Percentiles rank a stretch among this genome's conserved stretches.
These are phyloP conservation scores for Leccinum longicurvipes DNA, from an alignment of 768 basidiomycete species.

Conservation along the genomic window DNA sequence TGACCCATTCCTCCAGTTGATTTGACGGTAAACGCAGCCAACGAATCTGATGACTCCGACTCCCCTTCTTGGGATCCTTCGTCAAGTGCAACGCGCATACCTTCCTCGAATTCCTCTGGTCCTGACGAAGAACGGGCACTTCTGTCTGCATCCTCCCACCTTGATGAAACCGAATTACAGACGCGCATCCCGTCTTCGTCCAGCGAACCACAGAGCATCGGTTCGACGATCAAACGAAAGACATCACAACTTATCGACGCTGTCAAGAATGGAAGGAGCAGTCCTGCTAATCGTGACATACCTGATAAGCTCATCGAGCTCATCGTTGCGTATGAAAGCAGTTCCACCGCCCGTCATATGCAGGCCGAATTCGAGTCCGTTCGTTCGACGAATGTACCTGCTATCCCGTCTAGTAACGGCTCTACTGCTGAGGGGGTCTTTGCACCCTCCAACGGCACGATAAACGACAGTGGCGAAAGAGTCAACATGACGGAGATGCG, in stretches of 20 bases:
- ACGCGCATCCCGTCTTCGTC: constrained; percentile 32
- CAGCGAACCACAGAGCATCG: constrained; percentile 40
- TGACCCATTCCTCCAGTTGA: constrained; percentile 48
- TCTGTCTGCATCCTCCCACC: constrained; percentile 36
- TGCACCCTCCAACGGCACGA: constrained; percentile 26
- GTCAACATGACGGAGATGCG: constrained; percentile 45
- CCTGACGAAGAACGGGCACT: constrained; percentile 72
- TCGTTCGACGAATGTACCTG: constrained; percentile 13
- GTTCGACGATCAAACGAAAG: constrained; percentile 61
- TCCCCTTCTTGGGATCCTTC: constrained; percentile 35
- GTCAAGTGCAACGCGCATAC: constrained; percentile 21
- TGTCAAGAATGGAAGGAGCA: constrained; percentile 37
- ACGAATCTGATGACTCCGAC: constrained; percentile 32
- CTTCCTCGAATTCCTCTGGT: constrained; percentile 41
- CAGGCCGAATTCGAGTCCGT: constrained; percentile 57
- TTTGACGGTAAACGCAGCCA: constrained; percentile 59
- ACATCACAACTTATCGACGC: constrained; percentile 70
- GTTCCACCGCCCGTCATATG: constrained; percentile 62
- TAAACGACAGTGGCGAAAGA: constrained; percentile 23
- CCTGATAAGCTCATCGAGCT: constrained; percentile 64
- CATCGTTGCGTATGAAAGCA: constrained; percentile 68
- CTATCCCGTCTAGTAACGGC: background rate
- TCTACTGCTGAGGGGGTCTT: background rate
- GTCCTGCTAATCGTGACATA: constrained; percentile 34
- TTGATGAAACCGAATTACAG: constrained; percentile 52